phyloP scores from a whole-genome alignment of 208 protist genomes.

The Trypanosoma lewisi region DNA sequence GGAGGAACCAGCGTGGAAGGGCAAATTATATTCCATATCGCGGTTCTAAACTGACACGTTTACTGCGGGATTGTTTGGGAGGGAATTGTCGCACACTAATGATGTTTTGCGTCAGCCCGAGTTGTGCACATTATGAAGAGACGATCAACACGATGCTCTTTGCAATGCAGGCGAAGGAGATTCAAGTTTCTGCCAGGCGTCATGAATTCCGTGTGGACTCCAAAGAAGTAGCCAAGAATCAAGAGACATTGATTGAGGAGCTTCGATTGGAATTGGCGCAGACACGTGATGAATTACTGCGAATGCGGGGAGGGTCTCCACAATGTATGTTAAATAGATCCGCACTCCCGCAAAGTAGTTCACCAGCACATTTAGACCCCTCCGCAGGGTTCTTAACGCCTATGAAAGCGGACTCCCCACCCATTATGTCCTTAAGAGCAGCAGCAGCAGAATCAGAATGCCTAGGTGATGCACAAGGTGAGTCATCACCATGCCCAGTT shows the following conservation, averaged over 20 bases:
- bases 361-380: background rate
- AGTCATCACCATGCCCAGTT: background rate
- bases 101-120: slow-evolving; percentile 77
- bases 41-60: slow-evolving; percentile 78
- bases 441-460: background rate
- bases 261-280: slow-evolving; percentile 58
- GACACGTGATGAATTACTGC: slow-evolving; percentile 36
- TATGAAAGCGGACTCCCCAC: background rate
- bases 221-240: slow-evolving; percentile 56
- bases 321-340: background rate
- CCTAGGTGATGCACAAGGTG: background rate
- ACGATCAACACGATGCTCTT: slow-evolving; percentile 84
- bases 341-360: background rate
- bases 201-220: slow-evolving; percentile 68
- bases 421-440: background rate
- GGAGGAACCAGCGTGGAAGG: slow-evolving; percentile 26
- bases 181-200: slow-evolving; percentile 60
- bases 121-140: slow-evolving; percentile 61
- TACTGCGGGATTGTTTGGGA: slow-evolving; percentile 70
- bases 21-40: slow-evolving; percentile 75
- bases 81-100: slow-evolving; percentile 85
- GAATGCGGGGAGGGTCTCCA: slow-evolving; percentile 5
- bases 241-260: slow-evolving; percentile 71
- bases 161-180: slow-evolving; percentile 81
- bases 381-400: background rate